Percentiles rank a stretch among this genome's conserved stretches.
These are phyloP conservation scores for Lachnellula arida DNA, from an alignment of 2,329 filamentous ascomycete genomes.

Conservation along the genomic window DNA sequence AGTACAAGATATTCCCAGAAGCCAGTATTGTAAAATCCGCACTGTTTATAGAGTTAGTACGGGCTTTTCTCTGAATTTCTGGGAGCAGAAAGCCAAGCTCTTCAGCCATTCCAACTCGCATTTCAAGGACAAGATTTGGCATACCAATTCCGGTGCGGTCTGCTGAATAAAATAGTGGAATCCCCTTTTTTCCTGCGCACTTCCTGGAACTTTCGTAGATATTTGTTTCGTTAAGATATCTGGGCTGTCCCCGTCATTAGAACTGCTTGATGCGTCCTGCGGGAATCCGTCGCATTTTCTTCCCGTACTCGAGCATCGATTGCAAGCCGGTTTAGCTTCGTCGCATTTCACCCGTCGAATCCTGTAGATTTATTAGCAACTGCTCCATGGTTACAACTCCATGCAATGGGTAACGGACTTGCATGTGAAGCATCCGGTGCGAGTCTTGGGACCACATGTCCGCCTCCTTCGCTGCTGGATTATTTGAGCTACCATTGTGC, in stretches of 20 bases:
- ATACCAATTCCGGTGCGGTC: constrained; percentile 21
- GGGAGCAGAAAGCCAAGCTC: too few relatives aligned
- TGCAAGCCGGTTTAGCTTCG: constrained; percentile 23
- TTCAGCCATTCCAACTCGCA: too few relatives aligned
- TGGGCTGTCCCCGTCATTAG: background rate
- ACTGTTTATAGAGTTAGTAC: background rate
- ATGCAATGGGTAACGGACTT: constrained; percentile 17
- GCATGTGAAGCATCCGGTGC: constrained; percentile 25
- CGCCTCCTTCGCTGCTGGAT: constrained; percentile 2
- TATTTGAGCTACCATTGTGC: background rate
- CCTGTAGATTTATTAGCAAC: constrained; percentile 8
- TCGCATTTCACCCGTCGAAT: constrained; percentile 27
- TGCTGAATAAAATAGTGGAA: constrained; percentile 26
- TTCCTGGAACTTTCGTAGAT: constrained; percentile 20
- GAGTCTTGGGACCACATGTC: constrained; percentile 19
- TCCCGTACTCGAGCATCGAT: constrained; percentile 22
- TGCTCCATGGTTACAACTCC: background rate
- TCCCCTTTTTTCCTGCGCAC: constrained; percentile 21
- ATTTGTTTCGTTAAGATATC: constrained; percentile 16
- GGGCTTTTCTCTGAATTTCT: too few relatives aligned
- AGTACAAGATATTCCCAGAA: constrained; percentile 29
- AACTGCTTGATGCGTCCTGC: constrained; percentile 1
- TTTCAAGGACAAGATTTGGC: too few relatives aligned
- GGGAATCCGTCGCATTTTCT: constrained; percentile 25
- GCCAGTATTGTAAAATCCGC: constrained; percentile 23